Percentiles rank a stretch among this genome's conserved stretches.
Conservation (phyloP, 2,329 filamentous ascomycete species). For the Cryphonectria radicalis region DNA sequence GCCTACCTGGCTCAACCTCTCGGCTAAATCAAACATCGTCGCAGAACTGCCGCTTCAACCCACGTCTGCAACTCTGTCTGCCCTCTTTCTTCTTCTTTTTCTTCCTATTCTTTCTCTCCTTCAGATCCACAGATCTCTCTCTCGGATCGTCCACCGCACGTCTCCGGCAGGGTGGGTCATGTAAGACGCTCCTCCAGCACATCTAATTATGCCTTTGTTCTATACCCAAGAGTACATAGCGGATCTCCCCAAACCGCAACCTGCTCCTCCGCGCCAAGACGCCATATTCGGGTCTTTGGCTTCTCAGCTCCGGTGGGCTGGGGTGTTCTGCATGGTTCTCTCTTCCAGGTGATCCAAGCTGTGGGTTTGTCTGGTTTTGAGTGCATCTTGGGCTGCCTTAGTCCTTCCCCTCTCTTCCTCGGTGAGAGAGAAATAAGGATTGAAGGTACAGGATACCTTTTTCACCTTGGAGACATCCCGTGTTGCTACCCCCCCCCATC, state of each 20-base stretch:
- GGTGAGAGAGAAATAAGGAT: no score
- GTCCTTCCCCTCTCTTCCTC: neutral
- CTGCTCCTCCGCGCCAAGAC: slow-evolving; percentile 23
- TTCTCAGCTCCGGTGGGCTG: slow-evolving; percentile 18
- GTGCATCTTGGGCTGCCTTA: slow-evolving; percentile 18
- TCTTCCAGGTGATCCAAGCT: slow-evolving; percentile 1
- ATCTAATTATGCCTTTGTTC: neutral
- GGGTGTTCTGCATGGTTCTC: slow-evolving; percentile 5
- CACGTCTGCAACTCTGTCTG: neutral
- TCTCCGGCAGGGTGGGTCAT: neutral
- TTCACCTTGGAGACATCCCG: neutral
- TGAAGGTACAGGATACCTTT: neutral
- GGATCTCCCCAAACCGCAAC: neutral
- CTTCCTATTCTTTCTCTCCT: no score
- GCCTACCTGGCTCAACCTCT: neutral
- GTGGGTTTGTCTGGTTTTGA: slow-evolving; percentile 16
- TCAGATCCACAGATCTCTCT: neutral
- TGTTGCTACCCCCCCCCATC: slow-evolving; percentile 8
- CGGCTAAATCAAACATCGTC: slow-evolving; percentile 8
- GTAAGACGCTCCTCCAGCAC: neutral
- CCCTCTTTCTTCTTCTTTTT: neutral
- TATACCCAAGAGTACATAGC: neutral
- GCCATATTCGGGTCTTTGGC: slow-evolving; percentile 20
- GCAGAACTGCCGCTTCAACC: neutral
- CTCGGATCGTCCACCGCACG: neutral